Conservation (phyloP, 1,284 basidiomycete species). For the Ganoderma lucidum region DNA sequence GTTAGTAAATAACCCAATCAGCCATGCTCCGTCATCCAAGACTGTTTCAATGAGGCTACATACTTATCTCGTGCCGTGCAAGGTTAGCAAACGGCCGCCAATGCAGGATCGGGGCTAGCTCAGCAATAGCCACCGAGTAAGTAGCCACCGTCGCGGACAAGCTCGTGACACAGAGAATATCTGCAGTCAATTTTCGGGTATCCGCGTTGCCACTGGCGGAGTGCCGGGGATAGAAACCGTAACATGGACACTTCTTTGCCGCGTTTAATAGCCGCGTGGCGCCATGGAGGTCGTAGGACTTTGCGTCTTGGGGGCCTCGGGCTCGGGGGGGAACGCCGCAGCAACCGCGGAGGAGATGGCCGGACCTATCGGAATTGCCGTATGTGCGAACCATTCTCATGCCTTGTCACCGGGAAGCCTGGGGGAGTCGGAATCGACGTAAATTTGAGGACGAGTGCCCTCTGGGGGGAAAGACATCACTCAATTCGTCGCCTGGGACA, state of each 20-base stretch:
- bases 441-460: not conserved
- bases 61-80: not conserved
- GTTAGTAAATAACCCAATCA: conserved; percentile 9
- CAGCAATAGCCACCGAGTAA: not conserved
- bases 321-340: conserved; percentile 3
- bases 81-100: conserved; percentile 5
- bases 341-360: not conserved
- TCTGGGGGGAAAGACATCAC: not conserved
- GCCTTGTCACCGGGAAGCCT: conserved; percentile 4
- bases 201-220: not conserved
- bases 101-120: not conserved
- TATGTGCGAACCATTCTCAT: conserved; percentile 6
- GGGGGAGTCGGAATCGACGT: not conserved
- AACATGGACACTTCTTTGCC: not conserved
- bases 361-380: conserved; percentile 15
- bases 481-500: not conserved
- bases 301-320: not conserved
- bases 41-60: conserved; percentile 4
- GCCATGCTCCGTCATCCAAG: not conserved
- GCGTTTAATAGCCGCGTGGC: conserved; percentile 10
- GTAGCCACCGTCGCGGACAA: not conserved
- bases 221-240: conserved; percentile 6
- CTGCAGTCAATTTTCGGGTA: not conserved
- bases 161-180: not conserved
- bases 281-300: not conserved